A percentile compares a stretch with the other conserved stretches of the same genome.
Evolutionary conservation across 495 filamentous ascomycete species (phyloP).

Genomic region (Trichoderma gamsii): DNA sequence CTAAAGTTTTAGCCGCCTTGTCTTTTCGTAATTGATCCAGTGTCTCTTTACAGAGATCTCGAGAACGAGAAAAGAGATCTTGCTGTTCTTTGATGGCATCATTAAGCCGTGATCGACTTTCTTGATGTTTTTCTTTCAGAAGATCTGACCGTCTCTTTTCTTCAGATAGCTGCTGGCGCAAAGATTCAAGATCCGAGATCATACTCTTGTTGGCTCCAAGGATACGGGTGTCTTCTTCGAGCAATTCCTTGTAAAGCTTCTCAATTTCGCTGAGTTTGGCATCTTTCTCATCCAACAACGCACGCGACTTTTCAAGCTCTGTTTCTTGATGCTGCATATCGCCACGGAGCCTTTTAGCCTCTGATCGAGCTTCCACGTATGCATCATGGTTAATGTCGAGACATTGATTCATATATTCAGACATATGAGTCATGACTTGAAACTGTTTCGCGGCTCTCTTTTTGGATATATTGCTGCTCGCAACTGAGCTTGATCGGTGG

Average conservation of each 20-base stretch:
- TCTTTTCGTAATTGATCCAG: slow-evolving; percentile 1
- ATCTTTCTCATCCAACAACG: neutral
- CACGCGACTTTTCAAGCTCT: neutral
- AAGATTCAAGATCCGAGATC: neutral
- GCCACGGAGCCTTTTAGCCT: neutral
- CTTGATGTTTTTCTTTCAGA: neutral
- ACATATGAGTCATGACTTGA: neutral
- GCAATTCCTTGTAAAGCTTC: neutral
- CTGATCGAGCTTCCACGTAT: neutral
- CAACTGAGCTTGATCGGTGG: neutral
- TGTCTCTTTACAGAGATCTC: neutral
- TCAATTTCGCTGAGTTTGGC: neutral
- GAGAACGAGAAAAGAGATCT: neutral
- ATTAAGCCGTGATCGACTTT: neutral
- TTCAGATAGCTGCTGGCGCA: neutral
- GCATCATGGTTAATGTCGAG: neutral
- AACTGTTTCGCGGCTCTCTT: neutral
- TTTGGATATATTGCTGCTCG: slow-evolving; percentile 9
- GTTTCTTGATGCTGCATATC: neutral
- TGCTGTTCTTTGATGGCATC: slow-evolving; percentile 15
- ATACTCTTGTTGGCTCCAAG: neutral
- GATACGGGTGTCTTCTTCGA: neutral
- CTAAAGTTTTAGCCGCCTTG: neutral
- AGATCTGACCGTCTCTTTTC: neutral
- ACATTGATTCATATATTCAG: neutral